phyloP scores from a whole-genome alignment of 2,329 filamentous ascomycete genomes.

The Didymella pomorum region DNA sequence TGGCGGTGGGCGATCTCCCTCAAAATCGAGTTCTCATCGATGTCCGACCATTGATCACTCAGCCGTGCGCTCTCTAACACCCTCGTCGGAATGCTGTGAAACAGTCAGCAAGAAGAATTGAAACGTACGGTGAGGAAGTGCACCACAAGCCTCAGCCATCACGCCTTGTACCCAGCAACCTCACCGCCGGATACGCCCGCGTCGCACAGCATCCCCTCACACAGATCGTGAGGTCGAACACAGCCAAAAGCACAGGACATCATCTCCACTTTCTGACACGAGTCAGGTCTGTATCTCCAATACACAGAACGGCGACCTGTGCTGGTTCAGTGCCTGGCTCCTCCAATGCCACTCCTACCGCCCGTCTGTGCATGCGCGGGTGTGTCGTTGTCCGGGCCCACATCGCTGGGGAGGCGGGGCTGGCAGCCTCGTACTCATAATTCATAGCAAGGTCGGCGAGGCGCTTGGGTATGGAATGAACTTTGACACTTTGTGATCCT shows the following conservation, averaged over 20 bases:
- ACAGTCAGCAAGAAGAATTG: background rate
- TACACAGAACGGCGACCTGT: constrained; percentile 12
- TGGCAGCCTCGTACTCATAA: constrained; percentile 7
- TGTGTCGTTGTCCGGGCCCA: constrained; percentile 6
- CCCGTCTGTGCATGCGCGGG: constrained; percentile 10
- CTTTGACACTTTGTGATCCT: constrained; percentile 6
- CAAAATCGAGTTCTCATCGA: background rate
- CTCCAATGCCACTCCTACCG: constrained; percentile 9
- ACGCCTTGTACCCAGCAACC: constrained; percentile 13
- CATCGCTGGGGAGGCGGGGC: constrained; percentile 12
- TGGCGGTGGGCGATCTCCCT: too few species aligned
- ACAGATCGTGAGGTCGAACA: background rate
- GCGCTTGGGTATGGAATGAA: constrained; percentile 10
- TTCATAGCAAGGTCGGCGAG: constrained; percentile 17
- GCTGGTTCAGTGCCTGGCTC: too few species aligned
- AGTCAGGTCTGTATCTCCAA: constrained; percentile 18
- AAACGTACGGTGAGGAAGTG: background rate
- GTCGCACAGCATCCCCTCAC: constrained; percentile 12
- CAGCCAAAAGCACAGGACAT: constrained; percentile 7
- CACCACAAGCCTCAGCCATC: constrained; percentile 1
- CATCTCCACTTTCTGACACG: constrained; percentile 22
- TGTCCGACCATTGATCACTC: background rate
- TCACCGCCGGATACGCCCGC: constrained; percentile 17
- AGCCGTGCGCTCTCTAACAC: background rate
- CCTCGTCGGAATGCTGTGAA: background rate